phyloP scores from a whole-genome alignment of 2,329 filamentous ascomycete species.

The Exophiala lecanii-corni region DNA sequence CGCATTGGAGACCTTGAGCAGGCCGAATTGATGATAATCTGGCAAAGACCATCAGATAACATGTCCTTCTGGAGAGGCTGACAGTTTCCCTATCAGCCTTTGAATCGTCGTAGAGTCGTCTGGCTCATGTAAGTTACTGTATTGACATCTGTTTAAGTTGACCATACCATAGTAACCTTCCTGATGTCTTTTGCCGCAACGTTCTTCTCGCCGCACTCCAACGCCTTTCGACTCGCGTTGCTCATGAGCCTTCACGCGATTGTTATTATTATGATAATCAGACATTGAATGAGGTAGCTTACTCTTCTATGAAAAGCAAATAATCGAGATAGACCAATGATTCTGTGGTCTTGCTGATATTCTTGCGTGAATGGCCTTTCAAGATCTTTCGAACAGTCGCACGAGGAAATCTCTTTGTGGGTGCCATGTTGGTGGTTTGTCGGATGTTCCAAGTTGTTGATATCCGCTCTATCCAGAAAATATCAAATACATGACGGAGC shows the following conservation, averaged over 20 bases:
- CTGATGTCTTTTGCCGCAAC: conserved; percentile 71
- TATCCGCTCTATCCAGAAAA: no score
- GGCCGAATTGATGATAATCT: no score
- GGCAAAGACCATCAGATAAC: no score
- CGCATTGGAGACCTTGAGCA: no score
- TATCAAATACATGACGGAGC: no score
- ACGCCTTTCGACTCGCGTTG: conserved; percentile 72
- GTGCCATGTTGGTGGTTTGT: conserved; percentile 52
- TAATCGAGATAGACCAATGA: conserved; percentile 83
- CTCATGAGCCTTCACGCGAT: conserved; percentile 75
- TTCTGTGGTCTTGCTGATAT: conserved; percentile 78
- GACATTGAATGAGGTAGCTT: conserved; percentile 13
- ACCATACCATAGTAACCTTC: conserved; percentile 68
- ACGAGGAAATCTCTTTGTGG: conserved; percentile 71
- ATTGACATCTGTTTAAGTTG: background rate
- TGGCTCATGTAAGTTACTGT: conserved; percentile 1
- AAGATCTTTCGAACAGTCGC: conserved; percentile 82
- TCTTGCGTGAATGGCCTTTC: conserved; percentile 79
- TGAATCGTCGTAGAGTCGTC: conserved; percentile 21
- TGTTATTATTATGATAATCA: no score
- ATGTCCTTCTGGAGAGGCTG: no score
- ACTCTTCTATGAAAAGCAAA: conserved; percentile 70
- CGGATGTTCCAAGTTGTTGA: background rate
- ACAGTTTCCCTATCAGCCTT: no score
- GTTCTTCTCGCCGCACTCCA: conserved; percentile 66